A percentile compares a stretch with the other conserved stretches of the same genome.
phyloP scores from a whole-genome alignment of 371 early-diverging fungal genomes.

The Coemansia sp. region DNA sequence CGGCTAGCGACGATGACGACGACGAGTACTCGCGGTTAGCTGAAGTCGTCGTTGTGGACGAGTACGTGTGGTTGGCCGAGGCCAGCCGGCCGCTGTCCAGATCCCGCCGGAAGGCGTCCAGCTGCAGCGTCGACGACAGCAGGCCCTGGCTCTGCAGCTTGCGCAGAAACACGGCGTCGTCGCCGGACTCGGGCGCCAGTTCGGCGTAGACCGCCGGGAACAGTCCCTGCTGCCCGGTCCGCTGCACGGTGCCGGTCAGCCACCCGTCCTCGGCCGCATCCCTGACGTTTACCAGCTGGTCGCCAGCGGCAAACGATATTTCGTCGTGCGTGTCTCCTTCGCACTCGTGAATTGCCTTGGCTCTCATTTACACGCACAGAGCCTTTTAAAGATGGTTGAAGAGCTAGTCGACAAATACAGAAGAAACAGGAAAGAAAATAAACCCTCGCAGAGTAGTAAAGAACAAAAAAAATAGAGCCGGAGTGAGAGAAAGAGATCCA shows the following conservation, averaged over 20 bases:
- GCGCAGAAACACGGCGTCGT: conserved; percentile 25
- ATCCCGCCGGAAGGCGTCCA: conserved; percentile 16
- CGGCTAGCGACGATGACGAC: background rate
- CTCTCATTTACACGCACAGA: too few species aligned
- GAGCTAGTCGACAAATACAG: background rate
- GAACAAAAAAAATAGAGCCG: background rate
- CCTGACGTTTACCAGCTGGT: conserved; percentile 14
- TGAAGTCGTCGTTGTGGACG: background rate
- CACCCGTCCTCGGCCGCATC: conserved; percentile 37
- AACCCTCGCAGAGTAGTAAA: background rate
- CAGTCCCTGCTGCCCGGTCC: conserved; percentile 31
- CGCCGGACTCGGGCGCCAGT: conserved; percentile 32
- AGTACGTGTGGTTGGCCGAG: too few species aligned
- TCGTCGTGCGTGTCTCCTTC: conserved; percentile 41
- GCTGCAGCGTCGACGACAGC: conserved; percentile 26
- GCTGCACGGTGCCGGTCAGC: conserved; percentile 30
- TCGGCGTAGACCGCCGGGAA: conserved; percentile 44
- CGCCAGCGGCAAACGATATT: conserved; percentile 31
- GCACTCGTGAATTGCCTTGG: conserved; percentile 41
- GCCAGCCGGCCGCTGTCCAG: conserved; percentile 2
- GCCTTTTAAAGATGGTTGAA: too few species aligned
- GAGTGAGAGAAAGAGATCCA: too few species aligned
- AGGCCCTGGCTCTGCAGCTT: conserved; percentile 22
- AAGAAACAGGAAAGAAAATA: background rate
- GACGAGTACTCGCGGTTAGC: background rate